Conservation (phyloP, 176 grass and related monocot genomes). For the Urochloa ruziziensis region DNA sequence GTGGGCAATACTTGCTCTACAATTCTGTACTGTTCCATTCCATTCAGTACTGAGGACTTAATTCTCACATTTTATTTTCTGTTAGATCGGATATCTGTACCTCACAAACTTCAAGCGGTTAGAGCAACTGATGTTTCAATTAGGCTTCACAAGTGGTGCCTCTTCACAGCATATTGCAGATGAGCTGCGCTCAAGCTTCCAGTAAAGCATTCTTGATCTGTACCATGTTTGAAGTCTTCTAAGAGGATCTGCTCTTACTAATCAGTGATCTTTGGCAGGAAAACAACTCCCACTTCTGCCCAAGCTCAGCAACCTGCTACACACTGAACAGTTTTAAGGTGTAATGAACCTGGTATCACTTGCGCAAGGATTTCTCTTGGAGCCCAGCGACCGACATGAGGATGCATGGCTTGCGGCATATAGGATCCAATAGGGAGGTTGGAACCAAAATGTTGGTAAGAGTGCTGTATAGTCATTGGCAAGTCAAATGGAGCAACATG, state of each 20-base stretch:
- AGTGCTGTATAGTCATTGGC: neutral
- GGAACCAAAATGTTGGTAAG: neutral
- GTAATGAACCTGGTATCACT: neutral
- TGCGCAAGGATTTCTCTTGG: neutral
- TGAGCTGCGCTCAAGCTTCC: conserved; percentile 55
- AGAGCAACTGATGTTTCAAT: conserved; percentile 86
- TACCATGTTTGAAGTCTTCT: neutral
- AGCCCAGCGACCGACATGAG: neutral
- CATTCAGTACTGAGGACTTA: neutral
- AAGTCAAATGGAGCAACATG: neutral
- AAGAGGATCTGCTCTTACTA: neutral
- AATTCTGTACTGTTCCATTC: neutral
- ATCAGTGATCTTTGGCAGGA: conserved; percentile 32
- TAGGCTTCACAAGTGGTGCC: conserved; percentile 90
- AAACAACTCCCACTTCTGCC: neutral
- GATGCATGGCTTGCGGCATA: neutral
- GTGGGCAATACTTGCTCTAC: conserved; percentile 40
- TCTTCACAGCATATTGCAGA: conserved; percentile 80
- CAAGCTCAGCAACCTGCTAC: conserved; percentile 19
- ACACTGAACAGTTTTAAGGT: neutral
- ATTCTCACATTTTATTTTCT: conserved; percentile 4
- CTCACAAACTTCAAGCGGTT: conserved; percentile 86
- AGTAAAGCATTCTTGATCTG: conserved; percentile 50
- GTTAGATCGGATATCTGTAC: conserved; percentile 91
- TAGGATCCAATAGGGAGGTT: neutral